Base-by-base conservation (phyloP, 257 asterid genomes). In the Verbascum thapsus region DNA sequence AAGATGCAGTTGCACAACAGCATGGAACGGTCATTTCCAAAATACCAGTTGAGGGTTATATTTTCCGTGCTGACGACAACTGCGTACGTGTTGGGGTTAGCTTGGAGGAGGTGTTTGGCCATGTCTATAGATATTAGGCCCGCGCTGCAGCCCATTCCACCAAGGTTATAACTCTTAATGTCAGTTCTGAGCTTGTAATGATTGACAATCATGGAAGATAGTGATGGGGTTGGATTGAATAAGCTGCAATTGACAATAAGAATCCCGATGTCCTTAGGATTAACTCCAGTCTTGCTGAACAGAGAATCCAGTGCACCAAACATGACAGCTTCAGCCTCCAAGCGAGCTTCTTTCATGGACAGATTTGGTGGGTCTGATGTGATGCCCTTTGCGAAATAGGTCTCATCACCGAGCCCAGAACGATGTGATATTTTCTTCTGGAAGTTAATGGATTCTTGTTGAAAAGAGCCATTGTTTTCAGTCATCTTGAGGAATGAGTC, bases 111-210 rank as follows among this genome's bases (percentile, higher is more conserved):
- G 42, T 82, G 85, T 3, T 43, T 72, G 3, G 88, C 88, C 4
- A 83, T 78, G 77, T 80, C 86, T 0, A 80, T 51, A 3, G 89
- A 80, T 2, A 83, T 79, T 11, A 83, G 77, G 17, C 89, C 89
- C 0, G 89, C 89, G 40, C 89, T 79, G 72, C 89, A 83, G 3
- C 89, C 86, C 89, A 83, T 83, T 1, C 89, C 89, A 1, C 86
- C 89, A 0, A 83, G 86, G 22, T 83, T 83, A 59, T 53, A 77
- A 73, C 84, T 83, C 49, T 70, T 72, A 64, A 83, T 68, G 47
- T 83, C 85, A 0, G 86, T 68, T 15, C 86, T 22, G 20, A 83
- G 84, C 77, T 77, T 77, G 82, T 80, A 83, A 26, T 72, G 89
- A 68, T 83, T 83, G 34, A 83, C 89, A 23, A 83, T 72, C 89